phyloP scores from a whole-genome alignment of 2,329 filamentous ascomycete genomes.

The Nannizziopsis arthrosporioides region DNA sequence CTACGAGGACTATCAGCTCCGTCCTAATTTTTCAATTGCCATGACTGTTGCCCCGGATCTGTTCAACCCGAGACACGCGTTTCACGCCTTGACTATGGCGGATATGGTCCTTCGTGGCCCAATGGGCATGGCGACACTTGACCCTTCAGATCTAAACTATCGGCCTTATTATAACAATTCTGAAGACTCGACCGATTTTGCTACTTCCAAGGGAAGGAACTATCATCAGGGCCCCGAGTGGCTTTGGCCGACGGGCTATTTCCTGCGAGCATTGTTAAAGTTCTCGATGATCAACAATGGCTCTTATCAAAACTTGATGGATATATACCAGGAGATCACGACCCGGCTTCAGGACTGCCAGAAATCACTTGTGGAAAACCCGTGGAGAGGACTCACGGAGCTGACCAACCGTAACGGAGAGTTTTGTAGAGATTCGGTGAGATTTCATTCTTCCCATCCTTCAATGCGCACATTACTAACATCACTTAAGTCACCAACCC shows the following conservation, averaged over 20 bases:
- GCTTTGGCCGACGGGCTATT: slow-evolving; percentile 96
- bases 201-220: slow-evolving; percentile 86
- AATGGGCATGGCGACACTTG: slow-evolving; percentile 88
- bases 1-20: slow-evolving; percentile 94
- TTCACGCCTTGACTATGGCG: slow-evolving; percentile 65
- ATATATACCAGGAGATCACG: slow-evolving; percentile 92
- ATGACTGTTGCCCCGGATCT: slow-evolving; percentile 88
- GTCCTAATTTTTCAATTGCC: slow-evolving; percentile 85
- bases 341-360: slow-evolving; percentile 72
- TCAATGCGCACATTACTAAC: not conserved
- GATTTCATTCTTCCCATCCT: slow-evolving; percentile 26
- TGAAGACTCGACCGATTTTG: slow-evolving; percentile 83
- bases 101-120: slow-evolving; percentile 74
- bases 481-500: slow-evolving; percentile 62
- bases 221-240: slow-evolving; percentile 98
- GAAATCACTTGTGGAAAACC: slow-evolving; percentile 63
- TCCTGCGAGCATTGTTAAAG: slow-evolving; percentile 77
- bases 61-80: slow-evolving; percentile 66
- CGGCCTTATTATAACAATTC: slow-evolving; percentile 89
- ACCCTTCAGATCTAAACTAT: slow-evolving; percentile 86
- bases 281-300: slow-evolving; percentile 70
- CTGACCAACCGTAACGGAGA: slow-evolving; percentile 82
- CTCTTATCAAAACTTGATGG: slow-evolving; percentile 52
- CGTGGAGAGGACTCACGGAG: slow-evolving; percentile 86
- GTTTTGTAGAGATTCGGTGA: slow-evolving; percentile 75